Base-by-base conservation (phyloP, 2,329 filamentous ascomycete species). In the Fusarium caatingaense region DNA sequence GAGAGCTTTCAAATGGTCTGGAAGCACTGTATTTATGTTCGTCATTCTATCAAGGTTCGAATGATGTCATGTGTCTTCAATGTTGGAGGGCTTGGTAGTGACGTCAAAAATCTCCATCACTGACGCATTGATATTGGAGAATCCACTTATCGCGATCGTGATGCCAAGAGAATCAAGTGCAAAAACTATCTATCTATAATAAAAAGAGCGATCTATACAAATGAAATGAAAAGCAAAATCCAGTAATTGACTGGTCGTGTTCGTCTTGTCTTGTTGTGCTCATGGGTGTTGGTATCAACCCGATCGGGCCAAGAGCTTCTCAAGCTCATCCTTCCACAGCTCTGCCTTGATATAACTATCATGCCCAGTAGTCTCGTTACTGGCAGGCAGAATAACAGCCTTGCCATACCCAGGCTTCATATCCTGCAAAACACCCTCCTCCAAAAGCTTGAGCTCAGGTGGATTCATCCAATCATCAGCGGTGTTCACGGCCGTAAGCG, bases 391-490 rank as follows among this genome's bases (percentile, higher is more conserved):
- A 0, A 28, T 40, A 2, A 69, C 28, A 0, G 62, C 56, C 7
- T 32, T 49, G 0, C 67, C 62, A 1, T 60, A 56, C 0, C 57
- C 66, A 13, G 51, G 57, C 1, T 40, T 68, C 67, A 70, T 70
- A 4, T 51, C 47, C 2, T 56, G 51, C 0, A 15, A 3, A 4
- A 70, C 49, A 23, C 34, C 42, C 2, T 61, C 45, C 13, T 59
- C 57, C 28, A 69, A 16, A 4, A 69, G 27, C 3, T 37, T 58
- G 0, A 69, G 67, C 34, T 70, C 67, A 0, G 28, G 28, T 0
- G 62, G 67, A 16, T 69, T 69, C 41, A 70, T 45, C 45, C 54
- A 64, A 5, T 69, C 67, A 40, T 69, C 66, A 1, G 62, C 66
- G 6, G 67, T 69, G 10, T 70, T 67, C 0, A 69, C 57, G 0